These are phyloP conservation scores for Pouteria campechiana DNA, from an alignment of 179 eudicot genomes.

Conservation along the genomic window DNA sequence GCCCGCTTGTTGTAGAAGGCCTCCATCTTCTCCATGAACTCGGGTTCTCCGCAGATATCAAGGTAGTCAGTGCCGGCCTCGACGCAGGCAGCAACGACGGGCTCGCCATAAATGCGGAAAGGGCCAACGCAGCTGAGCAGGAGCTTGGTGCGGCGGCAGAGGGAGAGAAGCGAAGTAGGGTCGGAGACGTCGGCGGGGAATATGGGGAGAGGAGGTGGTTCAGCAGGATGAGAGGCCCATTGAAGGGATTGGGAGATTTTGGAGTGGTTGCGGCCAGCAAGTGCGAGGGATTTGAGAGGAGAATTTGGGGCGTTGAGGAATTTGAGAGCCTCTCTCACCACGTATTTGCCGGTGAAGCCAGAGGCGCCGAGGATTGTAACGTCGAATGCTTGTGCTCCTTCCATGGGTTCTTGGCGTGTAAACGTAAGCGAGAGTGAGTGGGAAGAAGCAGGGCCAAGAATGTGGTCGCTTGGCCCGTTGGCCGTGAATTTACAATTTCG, in stretches of 20 bases:
- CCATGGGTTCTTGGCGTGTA: too few relatives aligned
- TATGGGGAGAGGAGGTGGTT: conserved; percentile 42
- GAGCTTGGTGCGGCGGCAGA: conserved; percentile 31
- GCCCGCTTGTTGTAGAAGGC: conserved; percentile 33
- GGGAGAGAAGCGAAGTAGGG: conserved; percentile 21
- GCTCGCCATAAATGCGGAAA: conserved; percentile 51
- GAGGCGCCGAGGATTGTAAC: conserved; percentile 67
- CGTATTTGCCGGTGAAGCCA: conserved; percentile 85
- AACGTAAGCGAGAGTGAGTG: too few relatives aligned
- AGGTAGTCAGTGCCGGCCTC: conserved; percentile 56
- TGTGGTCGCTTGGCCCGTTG: too few relatives aligned
- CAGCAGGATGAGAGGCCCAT: conserved; percentile 45
- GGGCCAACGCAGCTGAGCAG: conserved; percentile 79
- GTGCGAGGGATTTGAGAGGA: conserved; percentile 52
- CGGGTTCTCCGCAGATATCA: conserved; percentile 87
- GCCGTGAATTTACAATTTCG: too few relatives aligned
- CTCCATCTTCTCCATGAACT: conserved; percentile 82
- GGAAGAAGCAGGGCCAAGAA: too few relatives aligned
- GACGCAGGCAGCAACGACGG: conserved; percentile 56
- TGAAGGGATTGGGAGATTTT: conserved; percentile 33
- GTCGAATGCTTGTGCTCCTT: conserved; percentile 25
- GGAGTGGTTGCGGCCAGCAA: conserved; percentile 53
- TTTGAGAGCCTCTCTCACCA: conserved; percentile 61
- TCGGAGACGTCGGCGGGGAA: conserved; percentile 49
- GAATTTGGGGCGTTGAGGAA: conserved; percentile 41